These are phyloP conservation scores for Penicillium samsonianum DNA, from an alignment of 495 filamentous ascomycete genomes.

Conservation along the genomic window DNA sequence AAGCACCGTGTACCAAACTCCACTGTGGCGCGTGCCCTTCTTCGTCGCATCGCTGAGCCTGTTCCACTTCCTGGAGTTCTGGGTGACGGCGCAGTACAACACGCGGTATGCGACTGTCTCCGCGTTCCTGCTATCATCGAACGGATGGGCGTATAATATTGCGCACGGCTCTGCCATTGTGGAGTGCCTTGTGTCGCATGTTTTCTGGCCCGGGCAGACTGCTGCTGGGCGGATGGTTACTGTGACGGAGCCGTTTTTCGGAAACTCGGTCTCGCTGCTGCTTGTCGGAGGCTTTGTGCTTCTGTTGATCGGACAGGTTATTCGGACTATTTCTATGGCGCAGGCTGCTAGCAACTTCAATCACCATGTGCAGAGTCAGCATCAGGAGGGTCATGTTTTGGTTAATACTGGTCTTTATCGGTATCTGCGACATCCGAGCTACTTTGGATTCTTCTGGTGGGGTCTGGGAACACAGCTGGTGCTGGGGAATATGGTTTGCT, in stretches of 20 bases:
- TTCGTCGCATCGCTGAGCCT: slow-evolving; percentile 73
- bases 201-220: slow-evolving; percentile 52
- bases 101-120: slow-evolving; percentile 65
- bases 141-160: slow-evolving; percentile 81
- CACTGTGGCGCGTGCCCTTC: slow-evolving; percentile 81
- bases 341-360: slow-evolving; percentile 92
- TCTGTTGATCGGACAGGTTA: slow-evolving; percentile 69
- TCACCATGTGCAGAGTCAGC: slow-evolving; percentile 72
- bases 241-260: slow-evolving; percentile 21
- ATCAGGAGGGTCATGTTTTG: slow-evolving; percentile 67
- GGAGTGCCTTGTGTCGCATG: slow-evolving; percentile 65
- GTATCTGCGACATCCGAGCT: slow-evolving; percentile 77
- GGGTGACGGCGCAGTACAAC: slow-evolving; percentile 81
- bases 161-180: slow-evolving; percentile 73
- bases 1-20: slow-evolving; percentile 34
- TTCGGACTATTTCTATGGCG: slow-evolving; percentile 78
- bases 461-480: slow-evolving; percentile 90
- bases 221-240: slow-evolving; percentile 29
- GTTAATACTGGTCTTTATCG: slow-evolving; percentile 72
- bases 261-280: slow-evolving; percentile 22
- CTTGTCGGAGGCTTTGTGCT: slow-evolving; percentile 59
- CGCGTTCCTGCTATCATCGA: slow-evolving; percentile 82
- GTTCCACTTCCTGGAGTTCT: slow-evolving; percentile 98
- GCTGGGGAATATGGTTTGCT: slow-evolving; percentile 79
- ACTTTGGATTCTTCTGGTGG: slow-evolving; percentile 99